phyloP scores from a whole-genome alignment of 495 filamentous ascomycete genomes.

The Viridothelium virens region DNA sequence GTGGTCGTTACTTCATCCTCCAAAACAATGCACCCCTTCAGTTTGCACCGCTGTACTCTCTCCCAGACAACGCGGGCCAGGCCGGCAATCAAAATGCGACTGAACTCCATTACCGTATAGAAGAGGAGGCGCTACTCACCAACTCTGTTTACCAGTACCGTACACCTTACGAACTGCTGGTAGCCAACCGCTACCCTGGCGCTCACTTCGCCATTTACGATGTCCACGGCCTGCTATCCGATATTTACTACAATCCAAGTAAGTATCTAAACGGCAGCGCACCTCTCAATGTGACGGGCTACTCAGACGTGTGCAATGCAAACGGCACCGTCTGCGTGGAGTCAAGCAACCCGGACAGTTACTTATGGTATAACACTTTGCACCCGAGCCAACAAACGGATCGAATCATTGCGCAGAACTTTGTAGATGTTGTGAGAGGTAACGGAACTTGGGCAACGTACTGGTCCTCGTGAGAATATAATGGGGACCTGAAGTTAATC shows the following conservation, averaged over 20 bases:
- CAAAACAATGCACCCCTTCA: constrained; percentile 59
- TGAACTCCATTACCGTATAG: constrained; percentile 51
- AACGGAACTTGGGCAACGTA: constrained; percentile 52
- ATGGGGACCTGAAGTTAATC: background rate
- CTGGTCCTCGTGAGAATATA: constrained; percentile 29
- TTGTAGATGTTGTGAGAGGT: constrained; percentile 52
- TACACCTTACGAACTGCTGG: constrained; percentile 46
- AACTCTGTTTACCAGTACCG: constrained; percentile 58
- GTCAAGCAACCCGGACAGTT: constrained; percentile 36
- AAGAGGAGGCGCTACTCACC: constrained; percentile 49
- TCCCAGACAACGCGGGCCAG: constrained; percentile 43
- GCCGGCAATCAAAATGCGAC: constrained; percentile 49
- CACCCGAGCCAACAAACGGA: constrained; percentile 57
- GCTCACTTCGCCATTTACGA: constrained; percentile 58
- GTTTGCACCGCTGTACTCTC: constrained; percentile 52
- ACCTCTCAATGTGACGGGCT: constrained; percentile 57
- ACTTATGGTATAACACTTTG: constrained; percentile 54
- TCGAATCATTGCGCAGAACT: constrained; percentile 49
- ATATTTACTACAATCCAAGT: constrained; percentile 53
- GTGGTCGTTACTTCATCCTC: constrained; percentile 61
- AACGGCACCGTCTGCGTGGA: constrained; percentile 28
- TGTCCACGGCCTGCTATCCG: constrained; percentile 52
- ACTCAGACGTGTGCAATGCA: constrained; percentile 46
- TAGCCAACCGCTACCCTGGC: constrained; percentile 50
- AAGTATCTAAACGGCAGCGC: constrained; percentile 50